These are phyloP conservation scores for Knoxdaviesia proteae DNA, from an alignment of 2,329 filamentous ascomycete genomes.

Conservation along the genomic window DNA sequence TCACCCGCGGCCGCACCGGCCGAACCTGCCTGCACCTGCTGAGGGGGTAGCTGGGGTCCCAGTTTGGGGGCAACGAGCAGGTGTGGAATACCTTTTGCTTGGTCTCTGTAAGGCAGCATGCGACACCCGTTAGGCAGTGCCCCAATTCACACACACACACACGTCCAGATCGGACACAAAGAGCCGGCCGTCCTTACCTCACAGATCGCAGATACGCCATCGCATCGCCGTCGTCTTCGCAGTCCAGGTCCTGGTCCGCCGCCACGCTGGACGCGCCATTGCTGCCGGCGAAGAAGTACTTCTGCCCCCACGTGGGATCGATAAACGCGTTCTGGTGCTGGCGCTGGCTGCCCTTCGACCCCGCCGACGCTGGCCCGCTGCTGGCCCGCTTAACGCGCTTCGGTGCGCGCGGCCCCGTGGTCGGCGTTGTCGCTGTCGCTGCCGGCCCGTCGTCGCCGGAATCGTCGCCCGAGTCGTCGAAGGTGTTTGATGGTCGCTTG, in stretches of 20 bases:
- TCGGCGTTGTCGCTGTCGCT: neutral
- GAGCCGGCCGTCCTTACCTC: slow-evolving; percentile 27
- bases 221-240: slow-evolving; percentile 46
- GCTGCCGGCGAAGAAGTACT: slow-evolving; percentile 47
- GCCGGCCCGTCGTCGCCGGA: neutral
- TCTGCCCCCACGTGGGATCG: slow-evolving; percentile 49
- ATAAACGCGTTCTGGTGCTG: slow-evolving; percentile 24
- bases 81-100: slow-evolving; percentile 55
- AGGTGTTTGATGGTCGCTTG: too few relatives aligned
- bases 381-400: neutral
- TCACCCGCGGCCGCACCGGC: neutral
- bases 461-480: neutral
- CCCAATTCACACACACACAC: slow-evolving; percentile 6
- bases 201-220: slow-evolving; percentile 52
- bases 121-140: neutral
- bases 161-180: slow-evolving; percentile 4
- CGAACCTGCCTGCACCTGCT: slow-evolving; percentile 5
- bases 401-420: neutral
- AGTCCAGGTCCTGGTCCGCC: slow-evolving; percentile 38
- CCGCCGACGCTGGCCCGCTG: neutral
- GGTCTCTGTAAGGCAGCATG: slow-evolving; percentile 28
- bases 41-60: slow-evolving; percentile 27
- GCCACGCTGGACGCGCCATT: slow-evolving; percentile 24
- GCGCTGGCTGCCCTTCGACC: slow-evolving; percentile 7
- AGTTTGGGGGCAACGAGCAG: slow-evolving; percentile 44